Evolutionary conservation across 345 rosid genomes (phyloP).

Genomic region (Euphorbia peplus): DNA sequence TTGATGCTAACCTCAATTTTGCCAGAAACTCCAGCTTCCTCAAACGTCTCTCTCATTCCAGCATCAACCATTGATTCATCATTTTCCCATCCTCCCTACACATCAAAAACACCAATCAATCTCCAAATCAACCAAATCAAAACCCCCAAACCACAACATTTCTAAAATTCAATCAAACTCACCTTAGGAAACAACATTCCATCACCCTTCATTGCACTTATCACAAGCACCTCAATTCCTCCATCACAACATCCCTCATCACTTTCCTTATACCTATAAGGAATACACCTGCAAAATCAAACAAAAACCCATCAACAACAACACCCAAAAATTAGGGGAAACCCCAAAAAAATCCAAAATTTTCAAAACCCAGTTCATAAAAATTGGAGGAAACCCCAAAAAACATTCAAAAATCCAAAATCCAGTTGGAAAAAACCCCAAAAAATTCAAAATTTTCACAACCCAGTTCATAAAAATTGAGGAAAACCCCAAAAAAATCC

Average conservation of each 20-base stretch:
- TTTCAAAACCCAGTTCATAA: no score
- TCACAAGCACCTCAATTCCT: conserved; percentile 53
- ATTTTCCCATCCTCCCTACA: conserved; percentile 60
- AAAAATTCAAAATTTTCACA: background rate
- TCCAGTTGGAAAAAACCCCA: background rate
- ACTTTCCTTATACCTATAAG: conserved; percentile 46
- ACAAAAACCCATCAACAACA: background rate
- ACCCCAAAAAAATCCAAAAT: background rate
- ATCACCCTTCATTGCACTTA: conserved; percentile 53
- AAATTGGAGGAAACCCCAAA: no score
- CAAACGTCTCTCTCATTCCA: conserved; percentile 47
- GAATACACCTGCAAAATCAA: conserved; percentile 46
- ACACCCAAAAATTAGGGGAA: background rate
- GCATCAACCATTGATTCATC: conserved; percentile 59
- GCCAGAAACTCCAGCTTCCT: conserved; percentile 63
- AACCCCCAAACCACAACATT: no score
- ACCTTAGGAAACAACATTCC: conserved; percentile 64
- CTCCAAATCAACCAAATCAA: background rate
- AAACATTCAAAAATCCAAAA: no score
- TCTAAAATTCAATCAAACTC: no score
- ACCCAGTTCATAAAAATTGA: no score
- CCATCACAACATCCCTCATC: conserved; percentile 15
- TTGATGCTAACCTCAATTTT: conserved; percentile 28
- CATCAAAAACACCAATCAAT: background rate
- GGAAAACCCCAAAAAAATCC: background rate